Base-by-base conservation (phyloP, 805 yeast species). In the Clavispora carvajalis region DNA sequence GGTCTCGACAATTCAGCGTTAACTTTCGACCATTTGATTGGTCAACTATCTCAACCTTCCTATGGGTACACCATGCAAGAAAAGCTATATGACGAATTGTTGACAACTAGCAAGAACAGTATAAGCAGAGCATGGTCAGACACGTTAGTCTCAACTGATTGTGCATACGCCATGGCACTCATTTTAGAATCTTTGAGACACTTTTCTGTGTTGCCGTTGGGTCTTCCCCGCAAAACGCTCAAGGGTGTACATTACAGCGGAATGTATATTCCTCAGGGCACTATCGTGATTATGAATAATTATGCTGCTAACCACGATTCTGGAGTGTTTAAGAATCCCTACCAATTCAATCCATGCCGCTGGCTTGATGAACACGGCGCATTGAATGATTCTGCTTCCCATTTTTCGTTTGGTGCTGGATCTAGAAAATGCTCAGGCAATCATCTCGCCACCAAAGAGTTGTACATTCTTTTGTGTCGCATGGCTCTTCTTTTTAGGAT, bases 1-100 rank as follows among this genome's bases (percentile, higher is more conserved):
- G 93, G 93, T 0, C 61, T 84, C 18, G 91, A 84, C 54, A 84
- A 85, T 46, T 75, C 82, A 0, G 81, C 88, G 0, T 65, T 82
- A 23, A 82, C 77, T 35, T 64, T 83, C 37, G 74, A 75, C 45
- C 79, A 82, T 45, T 67, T 81, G 7, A 53, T 82, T 48, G 84
- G 84, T 1, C 83, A 79, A 29, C 60, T 84, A 31, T 70, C 82
- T 6, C 67, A 69, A 13, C 68, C 69, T 2, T 46, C 42, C 22
- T 43, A 52, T 22, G 76, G 76, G 0, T 48, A 55, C 1, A 44
- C 39, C 0, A 49, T 77, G 9, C 83, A 79, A 52, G 49, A 63
- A 1, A 61, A 40, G 9, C 83, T 83, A 0, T 57, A 63, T 13
- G 17, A 10, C n/a, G 39, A 25, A n/a, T 43, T 47, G 13, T 18